Base-by-base conservation (phyloP, 2,329 filamentous ascomycete species). In the Aurifilum marmelostoma region DNA sequence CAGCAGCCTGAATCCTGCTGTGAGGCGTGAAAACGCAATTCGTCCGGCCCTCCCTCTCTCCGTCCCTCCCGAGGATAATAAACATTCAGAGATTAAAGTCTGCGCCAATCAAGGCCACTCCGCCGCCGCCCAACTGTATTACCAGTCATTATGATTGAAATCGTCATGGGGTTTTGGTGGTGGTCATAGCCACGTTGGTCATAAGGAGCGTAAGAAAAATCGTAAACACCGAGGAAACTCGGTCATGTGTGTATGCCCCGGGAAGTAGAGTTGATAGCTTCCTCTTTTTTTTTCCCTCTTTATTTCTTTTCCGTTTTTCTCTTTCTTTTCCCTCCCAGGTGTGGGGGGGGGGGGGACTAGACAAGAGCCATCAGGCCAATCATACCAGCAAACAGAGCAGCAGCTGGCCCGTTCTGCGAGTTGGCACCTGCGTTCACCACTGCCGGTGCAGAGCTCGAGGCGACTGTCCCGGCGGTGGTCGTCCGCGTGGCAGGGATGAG, bases 351-450 rank as follows among this genome's bases (percentile, higher is more conserved):
- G 18, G 9, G 2, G 32, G 43, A 50, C 73, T 75, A 82, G 70
- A 82, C 69, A 29, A 83, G 75, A 58, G 77, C 80, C 34, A 82
- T 64, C 18, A 76, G 79, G 56, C 80, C 81, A 21, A 79, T 59
- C 27, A 82, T 32, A 63, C 80, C 81, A 32, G 78, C 81, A 63
- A 82, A 68, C 8, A 81, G 72, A 61, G 80, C 82, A 32, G 77
- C 72, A 2, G 73, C 78, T 7, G 79, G 77, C 9, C 76, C 77
- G 39, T 75, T 75, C 71, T 79, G 77, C 41, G 75, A 73, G 71
- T 75, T 72, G 41, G 77, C 77, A 69, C 74, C 75, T 66, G 73
- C 76, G 9, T 77, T 75, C n/a, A 77, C 71, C 1, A 73, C 72
- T 2, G 75, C 72, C 7, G 75, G 50, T n/a, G 69, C 59, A 41